Evolutionary conservation across 352 stramenopile species (phyloP).

Genomic region (Peronospora farinosa): DNA sequence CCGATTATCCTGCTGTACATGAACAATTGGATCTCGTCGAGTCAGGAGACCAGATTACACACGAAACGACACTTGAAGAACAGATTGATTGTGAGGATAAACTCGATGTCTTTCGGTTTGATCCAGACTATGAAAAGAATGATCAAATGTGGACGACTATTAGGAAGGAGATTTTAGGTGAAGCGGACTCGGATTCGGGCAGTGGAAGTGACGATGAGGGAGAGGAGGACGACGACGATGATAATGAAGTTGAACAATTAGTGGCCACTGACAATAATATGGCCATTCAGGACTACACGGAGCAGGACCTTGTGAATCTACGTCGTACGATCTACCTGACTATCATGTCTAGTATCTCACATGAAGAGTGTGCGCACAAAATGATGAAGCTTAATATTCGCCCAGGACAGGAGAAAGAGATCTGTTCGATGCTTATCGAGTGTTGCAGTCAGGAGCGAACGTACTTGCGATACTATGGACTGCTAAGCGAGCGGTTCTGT

Average conservation of each 20-base stretch:
- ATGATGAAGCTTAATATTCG: slow-evolving; percentile 97
- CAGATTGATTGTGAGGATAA: slow-evolving; percentile 93
- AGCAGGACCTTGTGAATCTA: slow-evolving; percentile 96
- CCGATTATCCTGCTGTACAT: slow-evolving; percentile 90
- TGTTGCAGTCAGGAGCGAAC: slow-evolving; percentile 98
- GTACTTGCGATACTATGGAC: slow-evolving; percentile 95
- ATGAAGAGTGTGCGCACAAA: slow-evolving; percentile 99
- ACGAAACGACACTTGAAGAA: slow-evolving; percentile 95
- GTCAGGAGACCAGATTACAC: slow-evolving; percentile 97
- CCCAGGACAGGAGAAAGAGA: slow-evolving; percentile 92
- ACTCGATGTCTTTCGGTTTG: slow-evolving; percentile 94
- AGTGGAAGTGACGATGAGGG: slow-evolving; percentile 52
- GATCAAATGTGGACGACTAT: slow-evolving; percentile 95
- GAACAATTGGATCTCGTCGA: slow-evolving; percentile 97
- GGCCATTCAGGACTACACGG: slow-evolving; percentile 95
- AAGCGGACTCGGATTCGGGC: slow-evolving; percentile 78
- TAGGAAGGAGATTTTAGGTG: slow-evolving; percentile 94
- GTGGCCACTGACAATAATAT: slow-evolving; percentile 21
- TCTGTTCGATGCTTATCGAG: slow-evolving; percentile 99
- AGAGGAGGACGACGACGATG: slow-evolving; percentile 41
- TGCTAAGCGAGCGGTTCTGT: slow-evolving; percentile 96
- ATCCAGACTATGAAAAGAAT: slow-evolving; percentile 94
- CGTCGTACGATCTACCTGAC: slow-evolving; percentile 98
- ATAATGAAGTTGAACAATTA: slow-evolving; percentile 25
- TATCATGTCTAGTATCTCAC: slow-evolving; percentile 98